Conservation (phyloP, 352 stramenopile species). For the Phytophthora brassicae region DNA sequence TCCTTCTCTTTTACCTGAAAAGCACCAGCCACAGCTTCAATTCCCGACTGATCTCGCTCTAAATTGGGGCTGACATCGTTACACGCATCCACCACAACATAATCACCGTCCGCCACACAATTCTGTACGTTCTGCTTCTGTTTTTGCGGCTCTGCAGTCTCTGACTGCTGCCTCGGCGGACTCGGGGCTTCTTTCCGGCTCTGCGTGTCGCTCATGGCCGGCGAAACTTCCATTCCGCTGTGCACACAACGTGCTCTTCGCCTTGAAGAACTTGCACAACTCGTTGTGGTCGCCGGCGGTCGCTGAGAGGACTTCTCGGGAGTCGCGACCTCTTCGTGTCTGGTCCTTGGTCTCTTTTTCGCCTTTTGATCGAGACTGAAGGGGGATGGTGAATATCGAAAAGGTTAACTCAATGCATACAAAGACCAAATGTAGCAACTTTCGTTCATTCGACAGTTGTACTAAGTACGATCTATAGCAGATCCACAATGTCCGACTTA, state of each 20-base stretch:
- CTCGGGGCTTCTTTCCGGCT: slow-evolving; percentile 23
- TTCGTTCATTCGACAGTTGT: background rate
- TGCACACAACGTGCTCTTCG: background rate
- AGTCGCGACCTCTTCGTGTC: slow-evolving; percentile 4
- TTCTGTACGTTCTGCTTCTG: background rate
- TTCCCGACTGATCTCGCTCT: background rate
- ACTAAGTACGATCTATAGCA: slow-evolving; percentile 38
- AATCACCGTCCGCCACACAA: slow-evolving; percentile 4
- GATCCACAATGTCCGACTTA: slow-evolving; percentile 25
- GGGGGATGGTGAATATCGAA: slow-evolving; percentile 1
- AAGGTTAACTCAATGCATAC: too few species aligned
- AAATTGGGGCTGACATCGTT: background rate
- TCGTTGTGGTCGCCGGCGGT: slow-evolving; percentile 4
- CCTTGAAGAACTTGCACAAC: background rate
- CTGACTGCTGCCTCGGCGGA: background rate
- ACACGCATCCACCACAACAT: slow-evolving; percentile 12
- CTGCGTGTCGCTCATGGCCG: slow-evolving; percentile 22
- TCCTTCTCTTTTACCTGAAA: slow-evolving; percentile 3
- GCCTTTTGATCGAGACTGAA: slow-evolving; percentile 14
- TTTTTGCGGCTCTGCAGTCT: slow-evolving; percentile 3
- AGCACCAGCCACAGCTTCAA: too few species aligned
- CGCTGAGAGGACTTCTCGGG: slow-evolving; percentile 5
- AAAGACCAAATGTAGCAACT: background rate
- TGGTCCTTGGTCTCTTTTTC: slow-evolving; percentile 10
- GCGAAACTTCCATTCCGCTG: slow-evolving; percentile 4